These are phyloP conservation scores for Hygrophorus pudorinus DNA, from an alignment of 768 basidiomycete species.

Conservation along the genomic window DNA sequence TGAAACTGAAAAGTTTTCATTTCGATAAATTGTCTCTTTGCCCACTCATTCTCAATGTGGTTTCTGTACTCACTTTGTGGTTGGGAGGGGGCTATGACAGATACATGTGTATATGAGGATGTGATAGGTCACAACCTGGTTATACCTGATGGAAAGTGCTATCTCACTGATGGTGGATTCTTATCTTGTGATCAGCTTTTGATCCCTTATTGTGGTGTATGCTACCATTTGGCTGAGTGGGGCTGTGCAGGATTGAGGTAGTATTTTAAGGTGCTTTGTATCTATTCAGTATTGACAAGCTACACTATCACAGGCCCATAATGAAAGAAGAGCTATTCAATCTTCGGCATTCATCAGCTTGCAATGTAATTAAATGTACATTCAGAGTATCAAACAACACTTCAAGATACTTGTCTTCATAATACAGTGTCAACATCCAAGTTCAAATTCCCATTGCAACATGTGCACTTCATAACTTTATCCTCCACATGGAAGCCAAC, in stretches of 20 bases:
- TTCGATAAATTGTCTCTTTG: slow-evolving; percentile 28
- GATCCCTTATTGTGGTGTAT: slow-evolving; percentile 26
- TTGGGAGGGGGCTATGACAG: slow-evolving; percentile 30
- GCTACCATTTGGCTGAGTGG: slow-evolving; percentile 30
- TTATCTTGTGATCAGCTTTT: slow-evolving; percentile 22
- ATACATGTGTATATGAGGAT: slow-evolving; percentile 23
- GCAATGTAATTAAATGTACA: too few relatives aligned
- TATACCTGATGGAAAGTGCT: slow-evolving; percentile 22
- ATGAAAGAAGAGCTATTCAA: slow-evolving; percentile 32
- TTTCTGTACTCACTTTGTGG: too few relatives aligned
- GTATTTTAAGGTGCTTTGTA: too few relatives aligned
- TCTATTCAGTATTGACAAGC: too few relatives aligned
- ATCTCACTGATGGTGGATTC: slow-evolving; percentile 29
- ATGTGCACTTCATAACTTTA: too few relatives aligned
- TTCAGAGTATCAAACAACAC: too few relatives aligned
- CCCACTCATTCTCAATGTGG: slow-evolving; percentile 23
- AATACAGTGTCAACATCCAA: too few relatives aligned
- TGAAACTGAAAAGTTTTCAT: slow-evolving; percentile 23
- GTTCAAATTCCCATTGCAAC: too few relatives aligned
- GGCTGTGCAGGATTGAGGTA: slow-evolving; percentile 13
- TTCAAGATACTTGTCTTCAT: too few relatives aligned
- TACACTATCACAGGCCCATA: slow-evolving; percentile 20
- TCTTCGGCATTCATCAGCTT: slow-evolving; percentile 29
- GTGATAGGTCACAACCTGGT: slow-evolving; percentile 21
- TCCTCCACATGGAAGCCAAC: too few relatives aligned